A percentile compares a stretch with the other conserved stretches of the same genome.
These are phyloP conservation scores for Dendrobium nobile DNA, from an alignment of 106 monocot genomes.

Conservation along the genomic window DNA sequence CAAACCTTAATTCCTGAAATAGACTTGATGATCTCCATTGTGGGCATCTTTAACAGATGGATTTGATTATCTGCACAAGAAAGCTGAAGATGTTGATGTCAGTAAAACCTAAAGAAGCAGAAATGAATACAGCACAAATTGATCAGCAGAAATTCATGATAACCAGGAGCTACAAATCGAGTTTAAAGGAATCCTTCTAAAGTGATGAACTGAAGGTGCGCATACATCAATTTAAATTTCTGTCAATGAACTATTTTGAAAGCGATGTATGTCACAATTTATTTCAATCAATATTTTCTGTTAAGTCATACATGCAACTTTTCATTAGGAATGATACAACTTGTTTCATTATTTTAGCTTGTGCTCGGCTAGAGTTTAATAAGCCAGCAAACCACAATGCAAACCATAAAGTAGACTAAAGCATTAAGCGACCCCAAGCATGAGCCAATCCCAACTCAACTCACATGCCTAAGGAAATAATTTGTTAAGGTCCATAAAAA, in stretches of 20 bases:
- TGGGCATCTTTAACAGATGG: slow-evolving; percentile 83
- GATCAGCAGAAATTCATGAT: no score
- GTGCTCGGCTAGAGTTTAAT: not conserved
- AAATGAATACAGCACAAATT: not conserved
- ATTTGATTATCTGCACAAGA: slow-evolving; percentile 87
- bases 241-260: not conserved
- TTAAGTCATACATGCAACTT: not conserved
- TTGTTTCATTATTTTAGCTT: not conserved
- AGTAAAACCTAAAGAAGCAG: slow-evolving; percentile 12
- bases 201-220: not conserved
- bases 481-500: not conserved
- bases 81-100: slow-evolving; percentile 45
- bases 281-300: not conserved
- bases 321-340: not conserved
- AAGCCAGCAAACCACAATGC: not conserved
- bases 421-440: not conserved
- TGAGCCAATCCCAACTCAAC: not conserved
- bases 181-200: not conserved
- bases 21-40: slow-evolving; percentile 69
- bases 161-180: not conserved
- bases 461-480: not conserved
- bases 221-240: not conserved
- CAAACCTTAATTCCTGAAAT: slow-evolving; percentile 93
- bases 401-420: not conserved
- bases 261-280: not conserved